Evolutionary conservation across 495 filamentous ascomycete species (phyloP), one percentile per base, ranked within the genome.

Genomic region (Hypoxylon fragiforme): DNA sequence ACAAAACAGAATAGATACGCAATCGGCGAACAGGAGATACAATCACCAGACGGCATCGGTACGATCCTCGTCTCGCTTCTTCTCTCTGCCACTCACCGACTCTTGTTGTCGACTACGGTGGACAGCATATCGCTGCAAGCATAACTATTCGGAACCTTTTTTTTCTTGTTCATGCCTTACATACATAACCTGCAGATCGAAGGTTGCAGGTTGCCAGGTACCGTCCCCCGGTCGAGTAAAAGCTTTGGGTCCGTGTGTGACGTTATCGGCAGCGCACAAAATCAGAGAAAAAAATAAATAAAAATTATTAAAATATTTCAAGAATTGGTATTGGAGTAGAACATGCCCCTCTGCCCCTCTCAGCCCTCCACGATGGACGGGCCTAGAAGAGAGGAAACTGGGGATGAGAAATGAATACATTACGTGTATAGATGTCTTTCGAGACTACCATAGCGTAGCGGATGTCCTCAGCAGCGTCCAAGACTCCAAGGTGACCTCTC

Each of bases 131-230:
- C 31, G 9, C 51, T 61, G 57, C 57, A 60, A 40, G 20, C n/a
- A n/a, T n/a, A n/a, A n/a, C 42, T 51, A 51, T 51, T 52, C 57
- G 51, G 50, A 55, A 42, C 45, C 51, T 55, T 56, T 28, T 9
- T 52, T 55, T 56, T 28, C 24, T 52, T 46, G 21, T 45, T 38
- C 57, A 61, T 56, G 57, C 57, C 57, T 61, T 56, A 56, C 57
- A 61, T 61, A 28, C 57, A 61, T 61, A n/a, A n/a, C n/a, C n/a
- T n/a, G 51, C 57, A 61, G 51, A 51, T 41, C 50, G 46, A n/a
- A n/a, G n/a, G n/a, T n/a, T n/a, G n/a, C n/a, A n/a, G n/a, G n/a
- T n/a, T n/a, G n/a, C n/a, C 57, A 55, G 57, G 14, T 50, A 50
- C 57, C 37, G 44, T 15, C 50, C 31, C 57, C 32, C 40, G 50